Base-by-base conservation (phyloP, 805 yeast genomes). In the Myxozyma melibiosi region DNA sequence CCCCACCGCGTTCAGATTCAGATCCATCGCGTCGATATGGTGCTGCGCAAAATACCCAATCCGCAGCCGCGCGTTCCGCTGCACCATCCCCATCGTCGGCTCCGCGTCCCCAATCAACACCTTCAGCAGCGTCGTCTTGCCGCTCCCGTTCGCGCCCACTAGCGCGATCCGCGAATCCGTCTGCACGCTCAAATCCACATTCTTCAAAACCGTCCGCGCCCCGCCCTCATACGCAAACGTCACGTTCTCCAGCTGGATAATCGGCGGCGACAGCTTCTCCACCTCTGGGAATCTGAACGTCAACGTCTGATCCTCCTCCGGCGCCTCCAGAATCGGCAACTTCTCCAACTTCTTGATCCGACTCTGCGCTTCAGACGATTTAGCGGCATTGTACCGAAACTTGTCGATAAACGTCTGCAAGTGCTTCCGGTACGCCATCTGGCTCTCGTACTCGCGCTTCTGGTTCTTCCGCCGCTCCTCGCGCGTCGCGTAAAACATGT, bases 91-190 rank as follows among this genome's bases (percentile, higher is more conserved):
- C n/a, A 75, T 78, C 42, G 84, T 69, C 1, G 99, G 97, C 22
- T 76, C 75, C 51, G 87, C 75, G 64, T 78, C 82, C 62, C 88
- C 97, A 82, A 91, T 84, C 66, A 94, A 77, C 41, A 94, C 76
- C 71, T 92, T 92, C 69, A 94, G 80, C 61, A 94, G 77, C 2
- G 99, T 94, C 9, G 99, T 91, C 73, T 94, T 94, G 87, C 99
- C 99, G 70, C 97, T 89, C 77, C 99, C 99, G 71, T 94, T 94
- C 58, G 97, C 98, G 80, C 99, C 99, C 58, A 94, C 96, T 58
- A 94, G 78, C 0, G 98, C 99, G 67, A 94, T 88, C 72, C 99
- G 82, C 0, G 97, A 90, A 67, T 91, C 88, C 88, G 92, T 79
- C 73, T 89, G 96, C 53, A 94, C 89, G 65, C 90, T 96, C 60